Conservation (phyloP, 352 stramenopile species). For the Pythium phragmiticola region DNA sequence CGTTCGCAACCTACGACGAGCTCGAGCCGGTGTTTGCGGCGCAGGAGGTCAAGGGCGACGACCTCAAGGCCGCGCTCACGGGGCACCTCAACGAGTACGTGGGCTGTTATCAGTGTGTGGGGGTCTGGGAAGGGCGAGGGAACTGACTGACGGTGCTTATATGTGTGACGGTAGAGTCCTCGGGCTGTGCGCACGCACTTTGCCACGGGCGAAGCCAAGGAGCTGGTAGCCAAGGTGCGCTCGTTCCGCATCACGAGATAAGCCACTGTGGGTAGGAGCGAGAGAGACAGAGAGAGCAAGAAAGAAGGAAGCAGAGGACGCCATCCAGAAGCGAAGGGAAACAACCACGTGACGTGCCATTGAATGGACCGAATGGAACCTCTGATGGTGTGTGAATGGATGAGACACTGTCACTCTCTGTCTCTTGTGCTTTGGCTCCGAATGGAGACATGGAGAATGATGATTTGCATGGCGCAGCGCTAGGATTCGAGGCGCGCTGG, state of each 20-base stretch:
- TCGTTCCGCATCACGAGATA: constrained; percentile 96
- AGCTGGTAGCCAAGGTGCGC: constrained; percentile 95
- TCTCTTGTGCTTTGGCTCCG: constrained; percentile 23
- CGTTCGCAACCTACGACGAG: constrained; percentile 88
- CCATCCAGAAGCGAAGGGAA: too few relatives aligned
- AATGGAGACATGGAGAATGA: too few relatives aligned
- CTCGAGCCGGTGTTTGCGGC: constrained; percentile 91
- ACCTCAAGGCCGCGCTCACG: constrained; percentile 93
- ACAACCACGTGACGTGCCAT: too few relatives aligned
- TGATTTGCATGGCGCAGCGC: too few relatives aligned
- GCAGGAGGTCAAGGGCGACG: constrained; percentile 88
- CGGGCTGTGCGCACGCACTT: constrained; percentile 97
- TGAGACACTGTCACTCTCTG: constrained; percentile 43
- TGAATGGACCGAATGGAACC: constrained; percentile 31
- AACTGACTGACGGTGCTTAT: background rate
- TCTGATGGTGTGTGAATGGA: too few relatives aligned
- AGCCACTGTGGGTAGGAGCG: background rate
- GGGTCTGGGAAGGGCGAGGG: background rate
- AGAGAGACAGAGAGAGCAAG: too few relatives aligned
- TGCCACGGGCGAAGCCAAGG: constrained; percentile 91
- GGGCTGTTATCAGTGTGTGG: background rate
- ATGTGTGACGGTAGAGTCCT: constrained; percentile 70
- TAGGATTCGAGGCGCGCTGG: too few relatives aligned
- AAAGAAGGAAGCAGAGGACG: too few relatives aligned
- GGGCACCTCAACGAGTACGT: constrained; percentile 92